These are phyloP conservation scores for Fusarium chuoi DNA, from an alignment of 2,329 filamentous ascomycete genomes.

Conservation along the genomic window DNA sequence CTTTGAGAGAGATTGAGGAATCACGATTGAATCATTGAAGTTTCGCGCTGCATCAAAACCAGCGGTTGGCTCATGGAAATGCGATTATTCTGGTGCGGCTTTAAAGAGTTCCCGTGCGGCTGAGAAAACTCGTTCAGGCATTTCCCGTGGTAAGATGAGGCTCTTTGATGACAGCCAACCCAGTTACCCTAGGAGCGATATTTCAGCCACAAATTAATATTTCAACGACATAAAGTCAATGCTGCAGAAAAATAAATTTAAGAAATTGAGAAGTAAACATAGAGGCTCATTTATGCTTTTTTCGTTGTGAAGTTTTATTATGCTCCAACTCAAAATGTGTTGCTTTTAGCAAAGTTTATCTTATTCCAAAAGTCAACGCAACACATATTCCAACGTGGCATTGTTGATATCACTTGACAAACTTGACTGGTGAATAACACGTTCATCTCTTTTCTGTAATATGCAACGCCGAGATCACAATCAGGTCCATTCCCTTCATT, in stretches of 20 bases:
- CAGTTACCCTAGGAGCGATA: neutral
- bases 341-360: rapidly evolving
- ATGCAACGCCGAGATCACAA: neutral
- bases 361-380: rapidly evolving
- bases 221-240: rapidly evolving
- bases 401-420: rapidly evolving
- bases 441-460: rapidly evolving
- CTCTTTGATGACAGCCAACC: too few species aligned
- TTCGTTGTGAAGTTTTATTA: rapidly evolving
- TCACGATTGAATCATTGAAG: rapidly evolving
- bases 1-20: rapidly evolving
- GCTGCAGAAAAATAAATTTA: rapidly evolving
- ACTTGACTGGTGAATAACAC: rapidly evolving
- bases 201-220: too few species aligned
- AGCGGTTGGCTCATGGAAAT: neutral
- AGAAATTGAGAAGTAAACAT: neutral
- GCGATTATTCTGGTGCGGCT: too few species aligned
- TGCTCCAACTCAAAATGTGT: rapidly evolving
- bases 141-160: neutral
- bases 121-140: neutral
- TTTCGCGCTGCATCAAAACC: too few species aligned
- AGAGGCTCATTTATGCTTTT: rapidly evolving
- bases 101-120: neutral
- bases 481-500: rapidly evolving
- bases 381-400: rapidly evolving